These are phyloP conservation scores for Ganoderma leucocontextum DNA, from an alignment of 1,284 basidiomycete genomes.

Conservation along the genomic window DNA sequence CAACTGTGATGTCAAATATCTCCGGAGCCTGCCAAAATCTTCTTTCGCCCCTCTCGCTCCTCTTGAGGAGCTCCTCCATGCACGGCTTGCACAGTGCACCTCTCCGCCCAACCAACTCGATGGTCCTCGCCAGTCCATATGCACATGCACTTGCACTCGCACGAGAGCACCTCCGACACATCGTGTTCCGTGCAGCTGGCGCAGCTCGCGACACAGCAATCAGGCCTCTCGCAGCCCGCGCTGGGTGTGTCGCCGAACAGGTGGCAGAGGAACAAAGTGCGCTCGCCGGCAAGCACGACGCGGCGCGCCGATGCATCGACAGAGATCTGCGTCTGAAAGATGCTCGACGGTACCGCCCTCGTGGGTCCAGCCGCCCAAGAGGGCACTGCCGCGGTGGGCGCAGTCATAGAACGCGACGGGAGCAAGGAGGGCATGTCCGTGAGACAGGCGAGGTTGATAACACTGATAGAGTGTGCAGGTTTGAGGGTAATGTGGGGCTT, in stretches of 20 bases:
- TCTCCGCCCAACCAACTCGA: background rate
- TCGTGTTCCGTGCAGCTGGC: background rate
- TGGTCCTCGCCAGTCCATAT: background rate
- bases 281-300: background rate
- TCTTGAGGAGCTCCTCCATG: background rate
- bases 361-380: slow-evolving; percentile 9
- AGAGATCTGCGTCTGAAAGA: background rate
- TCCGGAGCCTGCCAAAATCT: background rate
- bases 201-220: background rate
- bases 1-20: background rate
- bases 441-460: slow-evolving; percentile 14
- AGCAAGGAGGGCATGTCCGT: background rate
- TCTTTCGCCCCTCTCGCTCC: background rate
- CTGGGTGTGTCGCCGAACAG: background rate
- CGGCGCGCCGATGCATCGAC: background rate
- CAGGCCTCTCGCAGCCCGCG: background rate
- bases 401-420: slow-evolving; percentile 8
- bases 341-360: slow-evolving; percentile 11
- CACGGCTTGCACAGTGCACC: background rate
- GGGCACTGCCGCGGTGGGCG: background rate
- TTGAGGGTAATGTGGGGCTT: background rate
- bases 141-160: too few species aligned
- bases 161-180: background rate
- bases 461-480: slow-evolving; percentile 5
- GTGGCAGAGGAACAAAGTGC: background rate